Evolutionary conservation across 2,329 filamentous ascomycete genomes (phyloP).

Genomic region (Trichophaea hybrida): DNA sequence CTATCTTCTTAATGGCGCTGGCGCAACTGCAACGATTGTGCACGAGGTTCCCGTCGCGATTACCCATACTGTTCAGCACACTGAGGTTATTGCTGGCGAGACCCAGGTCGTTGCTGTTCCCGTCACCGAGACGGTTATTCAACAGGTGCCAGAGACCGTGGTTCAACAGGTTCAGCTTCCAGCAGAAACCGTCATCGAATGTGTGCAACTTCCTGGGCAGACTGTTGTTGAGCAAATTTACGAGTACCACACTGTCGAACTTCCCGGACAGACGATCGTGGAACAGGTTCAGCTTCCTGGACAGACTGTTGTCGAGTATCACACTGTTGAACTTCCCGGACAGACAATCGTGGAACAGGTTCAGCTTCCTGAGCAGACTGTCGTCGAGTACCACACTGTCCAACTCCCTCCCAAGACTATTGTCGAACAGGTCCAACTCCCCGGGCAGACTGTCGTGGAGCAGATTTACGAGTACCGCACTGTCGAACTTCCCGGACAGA

Average conservation of each 20-base stretch:
- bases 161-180: neutral
- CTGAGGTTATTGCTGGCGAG: conserved; percentile 16
- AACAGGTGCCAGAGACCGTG: neutral
- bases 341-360: conserved; percentile 9
- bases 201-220: neutral
- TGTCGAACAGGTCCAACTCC: conserved; percentile 2
- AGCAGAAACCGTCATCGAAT: conserved; percentile 6
- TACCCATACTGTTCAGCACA: conserved; percentile 13
- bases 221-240: conserved; percentile 14
- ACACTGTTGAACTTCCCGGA: neutral
- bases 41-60: conserved; percentile 11
- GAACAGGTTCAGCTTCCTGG: conserved; percentile 16
- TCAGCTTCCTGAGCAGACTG: conserved; percentile 14
- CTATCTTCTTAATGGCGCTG: conserved; percentile 15
- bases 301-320: conserved; percentile 6
- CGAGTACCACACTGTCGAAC: neutral
- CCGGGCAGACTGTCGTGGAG: conserved; percentile 13
- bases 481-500: neutral
- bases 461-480: conserved; percentile 5
- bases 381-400: conserved; percentile 1
- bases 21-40: conserved; percentile 1
- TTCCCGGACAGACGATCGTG: conserved; percentile 3
- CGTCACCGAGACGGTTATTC: conserved; percentile 11
- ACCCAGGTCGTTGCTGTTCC: conserved; percentile 1
- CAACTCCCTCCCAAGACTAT: conserved; percentile 12